Conservation (phyloP, 176 grass and related monocot genomes). For the Typha latifolia region DNA sequence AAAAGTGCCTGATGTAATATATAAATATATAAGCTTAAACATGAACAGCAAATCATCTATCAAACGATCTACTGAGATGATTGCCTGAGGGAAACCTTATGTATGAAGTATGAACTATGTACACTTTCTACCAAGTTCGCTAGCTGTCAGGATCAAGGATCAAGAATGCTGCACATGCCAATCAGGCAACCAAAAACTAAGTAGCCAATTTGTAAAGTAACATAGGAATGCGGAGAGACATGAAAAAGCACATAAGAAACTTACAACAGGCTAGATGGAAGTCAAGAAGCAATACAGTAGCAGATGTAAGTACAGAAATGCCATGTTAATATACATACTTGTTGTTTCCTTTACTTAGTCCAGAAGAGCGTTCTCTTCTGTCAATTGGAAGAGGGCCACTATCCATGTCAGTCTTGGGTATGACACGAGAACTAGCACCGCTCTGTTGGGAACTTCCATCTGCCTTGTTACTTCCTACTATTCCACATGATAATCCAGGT, state of each 20-base stretch:
- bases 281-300: conserved; percentile 1
- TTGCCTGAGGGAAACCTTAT: too few relatives aligned
- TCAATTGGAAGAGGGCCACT: conserved; percentile 43
- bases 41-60: too few relatives aligned
- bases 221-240: too few relatives aligned
- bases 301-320: conserved; percentile 6
- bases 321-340: conserved; percentile 39
- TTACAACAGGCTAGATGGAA: conserved; percentile 4
- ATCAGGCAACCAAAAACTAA: too few relatives aligned
- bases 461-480: conserved; percentile 43
- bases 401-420: conserved; percentile 38
- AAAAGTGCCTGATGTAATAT: conserved; percentile 4
- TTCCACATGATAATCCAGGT: conserved; percentile 40
- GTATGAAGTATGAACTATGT: too few relatives aligned
- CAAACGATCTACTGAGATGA: too few relatives aligned
- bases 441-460: conserved; percentile 49
- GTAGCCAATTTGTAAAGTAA: too few relatives aligned
- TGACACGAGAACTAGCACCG: conserved; percentile 26
- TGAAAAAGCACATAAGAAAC: too few relatives aligned
- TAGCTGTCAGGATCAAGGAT: too few relatives aligned
- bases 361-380: conserved; percentile 51
- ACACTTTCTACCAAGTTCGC: too few relatives aligned
- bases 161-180: too few relatives aligned
- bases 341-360: conserved; percentile 65
- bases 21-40: neutral